Evolutionary conservation across 495 filamentous ascomycete species (phyloP), one percentile per base, ranked within the genome.

Genomic region (Copromyces sp.): DNA sequence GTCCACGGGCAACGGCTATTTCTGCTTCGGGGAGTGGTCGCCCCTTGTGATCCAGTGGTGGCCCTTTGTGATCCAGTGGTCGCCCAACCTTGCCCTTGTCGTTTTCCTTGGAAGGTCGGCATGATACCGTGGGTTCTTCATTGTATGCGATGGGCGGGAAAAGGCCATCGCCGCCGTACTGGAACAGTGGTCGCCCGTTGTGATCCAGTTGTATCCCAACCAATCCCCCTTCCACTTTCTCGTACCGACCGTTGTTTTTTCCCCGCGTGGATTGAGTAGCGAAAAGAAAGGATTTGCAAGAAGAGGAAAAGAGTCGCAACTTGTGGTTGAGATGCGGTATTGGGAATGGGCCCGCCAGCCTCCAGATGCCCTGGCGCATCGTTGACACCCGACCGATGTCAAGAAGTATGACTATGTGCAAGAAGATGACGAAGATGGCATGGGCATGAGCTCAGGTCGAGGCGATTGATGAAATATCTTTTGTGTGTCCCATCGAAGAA

Each of bases 11-110:
- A 37, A 61, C 32, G 6, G 11, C 38, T 8, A 71, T 35, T 14
- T 69, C 69, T 24, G 37, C 45, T 17, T 20, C 35, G 24, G 72
- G 71, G 3, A 74, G n/a, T 4, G 44, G 47, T 6, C 6, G 29
- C 3, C 72, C 69, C 3, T n/a, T n/a, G n/a, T n/a, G n/a, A n/a
- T n/a, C n/a, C n/a, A n/a, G n/a, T n/a, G n/a, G n/a, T n/a, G n/a
- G n/a, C n/a, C n/a, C n/a, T n/a, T 37, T 59, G 39, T 74, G 72
- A 16, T 74, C 72, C 6, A 40, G 68, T 5, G 39, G 53, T 20
- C 3, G 3, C 53, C 29, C 41, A 16, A 17, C 16, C 41, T 44
- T 44, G 0, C 41, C 41, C 41, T 44, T 44, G 41, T 35, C 8
- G 1, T 37, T 0, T 20, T 9, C 53, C 53, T 61, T 32, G 12